phyloP scores from a whole-genome alignment of 768 basidiomycete genomes.

The Psilocybe azurescens region DNA sequence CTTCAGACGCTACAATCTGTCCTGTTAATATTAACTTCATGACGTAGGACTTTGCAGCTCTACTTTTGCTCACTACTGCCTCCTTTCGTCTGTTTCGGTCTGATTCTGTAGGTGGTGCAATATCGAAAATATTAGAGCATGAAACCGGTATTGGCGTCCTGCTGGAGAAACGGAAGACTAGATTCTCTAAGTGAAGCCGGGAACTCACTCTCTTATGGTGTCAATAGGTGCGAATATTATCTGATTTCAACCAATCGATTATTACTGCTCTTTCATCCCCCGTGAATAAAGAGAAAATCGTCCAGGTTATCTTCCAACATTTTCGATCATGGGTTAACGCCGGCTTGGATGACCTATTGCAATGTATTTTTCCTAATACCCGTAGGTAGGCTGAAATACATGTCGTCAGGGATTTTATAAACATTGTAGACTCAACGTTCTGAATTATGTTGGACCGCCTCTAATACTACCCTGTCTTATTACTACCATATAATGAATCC shows the following conservation, averaged over 20 bases:
- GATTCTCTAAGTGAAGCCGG: conserved; percentile 25
- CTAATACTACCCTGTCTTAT: no score
- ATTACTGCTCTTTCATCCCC: neutral
- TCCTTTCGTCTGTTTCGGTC: conserved; percentile 38
- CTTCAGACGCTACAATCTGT: neutral
- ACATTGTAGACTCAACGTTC: no score
- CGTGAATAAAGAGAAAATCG: no score
- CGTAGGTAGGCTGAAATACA: no score
- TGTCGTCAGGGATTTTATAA: no score
- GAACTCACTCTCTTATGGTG: neutral
- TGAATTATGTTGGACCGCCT: no score
- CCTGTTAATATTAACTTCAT: neutral
- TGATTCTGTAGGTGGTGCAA: conserved; percentile 28
- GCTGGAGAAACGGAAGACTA: conserved; percentile 1
- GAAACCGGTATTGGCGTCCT: conserved; percentile 37
- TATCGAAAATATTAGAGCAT: conserved; percentile 34
- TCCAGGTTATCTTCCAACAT: no score
- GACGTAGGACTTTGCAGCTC: conserved; percentile 45
- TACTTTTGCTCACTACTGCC: conserved; percentile 47
- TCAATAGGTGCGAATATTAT: conserved; percentile 2
- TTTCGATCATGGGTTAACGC: no score
- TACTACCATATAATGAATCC: no score
- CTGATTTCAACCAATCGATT: neutral
- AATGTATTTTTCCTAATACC: no score
- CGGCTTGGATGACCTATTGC: no score